phyloP scores from a whole-genome alignment of 2,329 filamentous ascomycete genomes.

The Elsinoe ampelina region DNA sequence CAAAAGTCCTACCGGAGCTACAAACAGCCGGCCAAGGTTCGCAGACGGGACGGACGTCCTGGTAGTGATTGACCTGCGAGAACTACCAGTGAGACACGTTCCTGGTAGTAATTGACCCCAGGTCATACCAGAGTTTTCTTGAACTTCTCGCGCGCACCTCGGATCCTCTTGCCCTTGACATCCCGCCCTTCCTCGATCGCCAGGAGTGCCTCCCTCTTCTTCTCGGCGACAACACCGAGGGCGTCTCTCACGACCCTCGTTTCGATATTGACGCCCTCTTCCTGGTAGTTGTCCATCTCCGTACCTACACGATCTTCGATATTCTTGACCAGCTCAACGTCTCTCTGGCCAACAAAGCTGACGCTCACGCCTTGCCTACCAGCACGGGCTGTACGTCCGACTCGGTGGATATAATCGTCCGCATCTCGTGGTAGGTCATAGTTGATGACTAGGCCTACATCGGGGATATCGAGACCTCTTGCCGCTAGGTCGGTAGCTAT shows the following conservation, averaged over 20 bases:
- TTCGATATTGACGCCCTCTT: conserved; percentile 92
- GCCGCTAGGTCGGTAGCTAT: conserved; percentile 94
- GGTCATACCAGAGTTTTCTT: background rate
- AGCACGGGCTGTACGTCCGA: conserved; percentile 89
- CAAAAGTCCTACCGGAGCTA: no score
- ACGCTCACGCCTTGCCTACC: conserved; percentile 74
- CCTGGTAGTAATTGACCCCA: background rate
- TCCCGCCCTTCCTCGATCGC: conserved; percentile 90
- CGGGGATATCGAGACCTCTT: conserved; percentile 88
- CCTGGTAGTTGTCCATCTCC: conserved; percentile 72
- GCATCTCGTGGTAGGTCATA: conserved; percentile 94
- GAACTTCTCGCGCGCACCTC: conserved; percentile 24
- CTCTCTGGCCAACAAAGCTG: conserved; percentile 84
- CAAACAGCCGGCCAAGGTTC: no score
- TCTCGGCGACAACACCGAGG: conserved; percentile 85
- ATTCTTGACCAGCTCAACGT: conserved; percentile 80
- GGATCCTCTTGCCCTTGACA: conserved; percentile 70
- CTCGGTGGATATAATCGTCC: conserved; percentile 94
- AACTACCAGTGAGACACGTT: no score
- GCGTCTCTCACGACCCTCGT: conserved; percentile 74
- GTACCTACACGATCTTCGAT: conserved; percentile 77
- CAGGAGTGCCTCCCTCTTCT: conserved; percentile 82
- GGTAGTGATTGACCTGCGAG: no score
- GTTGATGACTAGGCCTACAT: conserved; percentile 83
- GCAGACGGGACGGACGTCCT: no score